Base-by-base conservation (phyloP, 208 protist genomes). In the Wallacemonas sp. region DNA sequence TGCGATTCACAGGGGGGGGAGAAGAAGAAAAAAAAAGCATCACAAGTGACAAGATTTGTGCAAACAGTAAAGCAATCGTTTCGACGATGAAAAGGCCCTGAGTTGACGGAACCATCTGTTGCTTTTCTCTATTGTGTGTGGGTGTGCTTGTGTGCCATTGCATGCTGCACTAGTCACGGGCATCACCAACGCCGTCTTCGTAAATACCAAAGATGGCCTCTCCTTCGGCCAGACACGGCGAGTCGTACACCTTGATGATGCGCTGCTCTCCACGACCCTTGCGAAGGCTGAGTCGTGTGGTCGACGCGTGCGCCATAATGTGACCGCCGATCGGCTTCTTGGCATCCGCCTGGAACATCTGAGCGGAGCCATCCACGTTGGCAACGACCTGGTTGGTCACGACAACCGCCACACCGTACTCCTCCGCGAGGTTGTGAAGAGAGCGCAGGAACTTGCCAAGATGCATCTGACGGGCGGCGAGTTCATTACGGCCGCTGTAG, bases 271-370 rank as follows among this genome's bases (percentile, higher is more conserved):
- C 99, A 34, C 97, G 87, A 33, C 99, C 99, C 77, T 99, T 99
- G 36, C 98, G 88, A 4, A 99, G 86, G 56, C 80, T 99, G 26
- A 99, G 78, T 9, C 98, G 77, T 6, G 99, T 99, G 21, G 98
- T 99, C 0, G 98, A 99, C 11, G 99, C 98, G 83, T 99, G 99
- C 14, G 98, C 99, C 87, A 99, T 99, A 77, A 99, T 99, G 80
- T 99, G 98, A 9, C 99, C 99, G n/a, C 98, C 99, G 73, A 99
- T 99, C 21, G 99, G 99, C 84, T 99, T 99, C 72, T 99, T 99
- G 22, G 98, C 91, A 70, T 99, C 96, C 4, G 97, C 84, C 72
- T 95, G 86, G 62, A 98, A 99, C 93, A 99, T 98, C 45, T 93
- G 79, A 31, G 88, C 93, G 19, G 79, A 91, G 28, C 98, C 98